Evolutionary conservation across 371 early-diverging fungal genomes (phyloP), one percentile per base, ranked within the genome.

Genomic region (Mucor velutinosus): DNA sequence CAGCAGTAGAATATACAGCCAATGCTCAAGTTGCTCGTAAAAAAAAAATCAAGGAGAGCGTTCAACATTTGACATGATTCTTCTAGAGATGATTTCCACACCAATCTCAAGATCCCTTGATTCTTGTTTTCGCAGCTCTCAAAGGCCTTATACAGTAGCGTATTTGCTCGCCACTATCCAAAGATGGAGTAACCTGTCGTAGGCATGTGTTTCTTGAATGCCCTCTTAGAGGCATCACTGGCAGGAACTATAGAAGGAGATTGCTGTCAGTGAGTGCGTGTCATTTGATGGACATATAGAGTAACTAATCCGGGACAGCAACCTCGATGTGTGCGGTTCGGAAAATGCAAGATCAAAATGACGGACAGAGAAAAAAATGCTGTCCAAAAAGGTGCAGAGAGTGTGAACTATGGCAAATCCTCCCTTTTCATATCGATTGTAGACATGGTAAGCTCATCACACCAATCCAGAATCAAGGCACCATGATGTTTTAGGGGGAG

Each of bases 361-460:
- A 37, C 37, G 17, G 45, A n/a, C 8, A 19, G 45, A 23, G 12
- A 56, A 56, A 32, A 27, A 56, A 56, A 56, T 30, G 6, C 27
- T 29, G n/a, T 30, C 62, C 41, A 65, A 69, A 69, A 65, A 56
- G 49, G 60, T 27, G 10, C 23, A 60, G 14, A 55, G 39, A 23
- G 60, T 60, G 35, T 35, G 61, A 58, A 60, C 21, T 33, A 27
- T 43, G 56, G 12, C 61, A 65, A 64, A 69, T 56, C 70, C 65
- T 65, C 65, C 70, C 65, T 69, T 64, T 69, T 69, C 70, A 56
- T 69, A 69, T 69, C 53, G 65, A 69, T 69, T 45, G 65, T 69
- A 69, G 70, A 69, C 56, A 69, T 69, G 70, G 70, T 69, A 64
- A 69, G 65, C 51, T 51, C 32, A 56, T 56, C 55, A 55, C 1